Percentiles rank a stretch among this genome's conserved stretches.
Evolutionary conservation across 176 grass and related monocot genomes (phyloP).

Genomic region (Calamus simplicifolius): DNA sequence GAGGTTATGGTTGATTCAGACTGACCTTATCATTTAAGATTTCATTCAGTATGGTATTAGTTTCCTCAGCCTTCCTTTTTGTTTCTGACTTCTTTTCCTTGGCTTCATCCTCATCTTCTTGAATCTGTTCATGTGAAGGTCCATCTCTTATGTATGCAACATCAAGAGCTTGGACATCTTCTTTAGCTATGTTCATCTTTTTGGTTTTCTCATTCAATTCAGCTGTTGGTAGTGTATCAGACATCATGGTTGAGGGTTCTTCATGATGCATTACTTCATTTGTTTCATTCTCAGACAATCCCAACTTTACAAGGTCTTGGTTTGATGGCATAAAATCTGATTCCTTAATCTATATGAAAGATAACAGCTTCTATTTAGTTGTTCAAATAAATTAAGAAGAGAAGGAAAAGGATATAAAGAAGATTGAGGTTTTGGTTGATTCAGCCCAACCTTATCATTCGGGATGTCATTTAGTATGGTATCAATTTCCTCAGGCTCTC

Average conservation of each 20-base stretch:
- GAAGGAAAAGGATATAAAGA: not conserved
- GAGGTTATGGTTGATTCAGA: too few relatives aligned
- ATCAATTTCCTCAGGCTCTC: not conserved
- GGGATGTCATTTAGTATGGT: constrained; percentile 4
- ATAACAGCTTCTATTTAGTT: constrained; percentile 17
- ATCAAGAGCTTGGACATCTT: too few relatives aligned
- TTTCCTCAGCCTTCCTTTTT: too few relatives aligned
- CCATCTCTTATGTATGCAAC: too few relatives aligned
- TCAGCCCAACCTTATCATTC: constrained; percentile 20
- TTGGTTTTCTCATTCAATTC: too few relatives aligned
- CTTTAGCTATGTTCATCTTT: too few relatives aligned
- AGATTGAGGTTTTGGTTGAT: constrained; percentile 3
- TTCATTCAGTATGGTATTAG: too few relatives aligned
- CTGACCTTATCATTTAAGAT: too few relatives aligned
- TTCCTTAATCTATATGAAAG: constrained; percentile 33
- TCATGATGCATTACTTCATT: not conserved
- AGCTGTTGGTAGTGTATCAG: too few relatives aligned
- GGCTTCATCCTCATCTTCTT: not conserved
- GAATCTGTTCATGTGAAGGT: not conserved
- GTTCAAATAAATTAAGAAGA: constrained; percentile 8
- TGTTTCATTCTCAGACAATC: too few relatives aligned
- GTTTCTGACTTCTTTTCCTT: too few relatives aligned
- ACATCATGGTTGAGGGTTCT: not conserved
- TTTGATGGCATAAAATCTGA: constrained; percentile 25
- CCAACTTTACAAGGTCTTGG: constrained; percentile 13